Evolutionary conservation across 2,329 filamentous ascomycete genomes (phyloP).

Genomic region (Alternaria consortialis): DNA sequence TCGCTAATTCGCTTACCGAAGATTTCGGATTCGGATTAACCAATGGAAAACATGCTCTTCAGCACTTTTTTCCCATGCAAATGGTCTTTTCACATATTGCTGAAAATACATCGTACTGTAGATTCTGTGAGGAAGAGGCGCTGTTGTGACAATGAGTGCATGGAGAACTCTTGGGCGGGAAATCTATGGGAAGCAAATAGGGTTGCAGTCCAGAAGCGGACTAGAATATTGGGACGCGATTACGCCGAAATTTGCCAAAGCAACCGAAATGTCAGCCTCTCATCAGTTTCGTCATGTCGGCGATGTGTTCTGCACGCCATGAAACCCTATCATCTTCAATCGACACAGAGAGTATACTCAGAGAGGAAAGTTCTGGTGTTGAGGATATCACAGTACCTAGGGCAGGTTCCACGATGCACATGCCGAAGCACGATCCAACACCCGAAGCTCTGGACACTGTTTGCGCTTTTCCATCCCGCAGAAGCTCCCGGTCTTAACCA

Average conservation of each 20-base stretch:
- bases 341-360: not conserved
- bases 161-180: not conserved
- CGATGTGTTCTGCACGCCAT: not conserved
- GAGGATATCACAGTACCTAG: not conserved
- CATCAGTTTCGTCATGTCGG: not conserved
- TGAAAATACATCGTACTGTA: not conserved
- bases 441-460: not conserved
- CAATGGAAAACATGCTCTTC: not conserved
- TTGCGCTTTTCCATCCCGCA: not conserved
- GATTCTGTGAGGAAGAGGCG: not conserved
- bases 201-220: not conserved
- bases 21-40: not conserved
- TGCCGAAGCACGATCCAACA: not conserved
- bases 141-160: not conserved
- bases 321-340: not conserved
- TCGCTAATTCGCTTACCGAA: not conserved
- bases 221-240: not conserved
- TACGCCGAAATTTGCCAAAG: not conserved
- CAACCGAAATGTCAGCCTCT: not conserved
- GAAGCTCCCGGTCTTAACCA: not conserved
- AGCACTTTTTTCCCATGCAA: not conserved
- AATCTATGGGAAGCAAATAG: not conserved
- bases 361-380: not conserved
- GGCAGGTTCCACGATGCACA: not conserved
- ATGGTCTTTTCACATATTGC: not conserved